Evolutionary conservation across 2,329 filamentous ascomycete genomes (phyloP).

Genomic region (Blumeria graminis): DNA sequence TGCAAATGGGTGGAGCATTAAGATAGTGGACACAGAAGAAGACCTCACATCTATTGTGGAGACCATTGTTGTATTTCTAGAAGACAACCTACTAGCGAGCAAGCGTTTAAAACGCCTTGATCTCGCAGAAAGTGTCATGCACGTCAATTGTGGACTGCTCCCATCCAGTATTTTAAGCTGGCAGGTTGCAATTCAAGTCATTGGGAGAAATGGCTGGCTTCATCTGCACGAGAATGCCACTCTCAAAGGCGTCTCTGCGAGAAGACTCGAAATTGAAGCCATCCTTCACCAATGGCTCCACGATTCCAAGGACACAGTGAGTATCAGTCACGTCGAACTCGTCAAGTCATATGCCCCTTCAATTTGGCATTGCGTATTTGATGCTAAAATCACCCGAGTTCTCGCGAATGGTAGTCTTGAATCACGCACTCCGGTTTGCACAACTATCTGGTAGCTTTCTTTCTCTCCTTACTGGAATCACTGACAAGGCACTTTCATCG

Average conservation of each 20-base stretch:
- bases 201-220: conserved; percentile 26
- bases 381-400: conserved; percentile 20
- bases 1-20: conserved; percentile 40
- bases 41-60: conserved; percentile 21
- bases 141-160: conserved; percentile 39
- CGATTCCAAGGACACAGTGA: conserved; percentile 8
- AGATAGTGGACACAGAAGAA: conserved; percentile 21
- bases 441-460: too few relatives aligned
- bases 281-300: conserved; percentile 6
- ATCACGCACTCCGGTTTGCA: too few relatives aligned
- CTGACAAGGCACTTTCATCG: too few relatives aligned
- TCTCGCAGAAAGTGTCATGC: conserved; percentile 16
- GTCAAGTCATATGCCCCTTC: conserved; percentile 48
- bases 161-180: conserved; percentile 32
- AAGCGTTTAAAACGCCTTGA: conserved; percentile 8
- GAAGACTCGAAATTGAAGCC: conserved; percentile 9
- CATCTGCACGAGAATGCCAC: conserved; percentile 45
- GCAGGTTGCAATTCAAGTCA: conserved; percentile 24
- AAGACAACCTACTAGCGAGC: conserved; percentile 32
- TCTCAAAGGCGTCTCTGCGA: conserved; percentile 23
- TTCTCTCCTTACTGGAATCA: too few relatives aligned
- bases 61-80: conserved; percentile 41
- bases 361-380: conserved; percentile 48
- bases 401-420: too few relatives aligned
- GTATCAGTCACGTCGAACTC: conserved; percentile 32